A percentile compares a stretch with the other conserved stretches of the same genome.
phyloP scores from a whole-genome alignment of 208 protist species.

The Crithidia expoeki region DNA sequence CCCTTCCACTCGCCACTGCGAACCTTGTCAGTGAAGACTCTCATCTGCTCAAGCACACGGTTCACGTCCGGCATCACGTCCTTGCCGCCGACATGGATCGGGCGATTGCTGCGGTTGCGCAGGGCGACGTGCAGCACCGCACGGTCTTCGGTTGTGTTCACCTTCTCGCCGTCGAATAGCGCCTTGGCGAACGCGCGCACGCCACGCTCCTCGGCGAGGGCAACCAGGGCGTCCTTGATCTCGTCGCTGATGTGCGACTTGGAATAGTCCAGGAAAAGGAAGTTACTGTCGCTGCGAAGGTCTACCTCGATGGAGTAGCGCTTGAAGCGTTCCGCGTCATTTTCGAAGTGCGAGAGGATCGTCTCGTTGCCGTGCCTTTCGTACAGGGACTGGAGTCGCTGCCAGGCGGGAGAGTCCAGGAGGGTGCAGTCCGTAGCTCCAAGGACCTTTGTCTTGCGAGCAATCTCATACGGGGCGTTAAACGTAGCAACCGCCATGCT shows the following conservation, averaged over 20 bases:
- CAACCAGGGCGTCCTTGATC: conserved; percentile 86
- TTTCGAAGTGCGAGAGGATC: conserved; percentile 75
- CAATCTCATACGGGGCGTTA: conserved; percentile 62
- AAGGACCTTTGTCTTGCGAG: conserved; percentile 51
- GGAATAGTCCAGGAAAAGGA: conserved; percentile 96
- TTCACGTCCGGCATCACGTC: conserved; percentile 96
- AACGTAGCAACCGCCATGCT: conserved; percentile 70
- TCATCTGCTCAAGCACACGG: conserved; percentile 93
- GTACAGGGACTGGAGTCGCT: conserved; percentile 68
- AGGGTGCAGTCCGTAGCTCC: conserved; percentile 47
- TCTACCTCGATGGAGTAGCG: conserved; percentile 74
- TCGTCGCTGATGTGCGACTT: conserved; percentile 96
- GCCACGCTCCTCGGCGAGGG: conserved; percentile 82
- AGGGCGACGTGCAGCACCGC: conserved; percentile 97
- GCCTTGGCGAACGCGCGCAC: conserved; percentile 75
- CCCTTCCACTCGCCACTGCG: conserved; percentile 93
- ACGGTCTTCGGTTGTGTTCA: conserved; percentile 95
- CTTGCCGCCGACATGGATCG: conserved; percentile 92
- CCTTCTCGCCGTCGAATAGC: conserved; percentile 95
- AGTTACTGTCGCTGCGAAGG: conserved; percentile 62
- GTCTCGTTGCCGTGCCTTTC: conserved; percentile 62
- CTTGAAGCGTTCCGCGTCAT: conserved; percentile 62
- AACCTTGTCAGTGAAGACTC: conserved; percentile 85
- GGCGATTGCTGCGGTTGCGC: conserved; percentile 91
- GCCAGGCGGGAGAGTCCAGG: conserved; percentile 54